These are phyloP conservation scores for Diplocarpon mali DNA, from an alignment of 2,329 filamentous ascomycete genomes.

Conservation along the genomic window DNA sequence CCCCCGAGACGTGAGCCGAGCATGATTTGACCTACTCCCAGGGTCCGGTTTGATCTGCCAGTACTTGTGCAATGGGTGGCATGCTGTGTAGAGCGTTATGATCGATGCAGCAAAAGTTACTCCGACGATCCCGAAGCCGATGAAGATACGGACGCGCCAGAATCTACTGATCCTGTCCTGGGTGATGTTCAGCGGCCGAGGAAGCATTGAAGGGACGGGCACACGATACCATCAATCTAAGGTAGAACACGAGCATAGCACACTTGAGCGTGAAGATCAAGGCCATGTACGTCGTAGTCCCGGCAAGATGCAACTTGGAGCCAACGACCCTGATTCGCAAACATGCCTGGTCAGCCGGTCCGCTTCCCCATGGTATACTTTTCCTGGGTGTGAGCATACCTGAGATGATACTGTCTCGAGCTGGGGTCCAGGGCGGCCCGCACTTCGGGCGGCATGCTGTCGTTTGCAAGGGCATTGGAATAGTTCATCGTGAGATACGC, in stretches of 20 bases:
- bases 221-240: slow-evolving; percentile 35
- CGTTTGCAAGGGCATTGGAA: slow-evolving; percentile 43
- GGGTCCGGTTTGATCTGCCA: slow-evolving; percentile 51
- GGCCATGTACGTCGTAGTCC: slow-evolving; percentile 42
- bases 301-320: slow-evolving; percentile 40
- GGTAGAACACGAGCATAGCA: slow-evolving; percentile 46
- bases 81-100: slow-evolving; percentile 40
- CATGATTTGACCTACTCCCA: slow-evolving; percentile 33
- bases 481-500: slow-evolving; percentile 38
- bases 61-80: slow-evolving; percentile 38
- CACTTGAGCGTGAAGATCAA: slow-evolving; percentile 42
- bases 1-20: slow-evolving; percentile 29
- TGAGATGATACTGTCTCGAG: slow-evolving; percentile 34
- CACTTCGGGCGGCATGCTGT: slow-evolving; percentile 41
- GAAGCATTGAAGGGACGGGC: no score
- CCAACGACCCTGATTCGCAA: slow-evolving; percentile 34
- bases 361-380: background rate
- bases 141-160: slow-evolving; percentile 27
- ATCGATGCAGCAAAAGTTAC: slow-evolving; percentile 39
- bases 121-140: slow-evolving; percentile 39
- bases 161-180: no score
- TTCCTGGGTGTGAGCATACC: slow-evolving; percentile 5
- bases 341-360: slow-evolving; percentile 1
- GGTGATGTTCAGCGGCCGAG: no score
- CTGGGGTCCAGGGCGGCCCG: slow-evolving; percentile 34